Base-by-base conservation (phyloP, 768 basidiomycete genomes). In the Tulasnella sp. region DNA sequence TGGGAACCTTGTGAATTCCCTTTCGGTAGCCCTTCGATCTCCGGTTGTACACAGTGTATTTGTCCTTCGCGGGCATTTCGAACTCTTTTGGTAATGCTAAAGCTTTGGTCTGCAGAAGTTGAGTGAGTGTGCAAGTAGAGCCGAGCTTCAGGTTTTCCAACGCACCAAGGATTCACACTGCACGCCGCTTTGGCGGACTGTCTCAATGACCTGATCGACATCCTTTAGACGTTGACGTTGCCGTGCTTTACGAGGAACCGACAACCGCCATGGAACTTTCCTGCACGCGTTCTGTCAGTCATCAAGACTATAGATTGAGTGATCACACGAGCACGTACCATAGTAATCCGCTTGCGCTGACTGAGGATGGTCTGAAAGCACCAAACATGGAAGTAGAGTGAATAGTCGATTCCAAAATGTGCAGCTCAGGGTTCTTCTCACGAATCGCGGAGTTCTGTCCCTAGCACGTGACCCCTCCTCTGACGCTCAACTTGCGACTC, bases 1-100 rank as follows among this genome's bases (percentile, higher is more conserved):
- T 96, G n/a, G 95, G 95, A 34, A 96, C 91, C 78, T 95, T 95
- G 82, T 98, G 95, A 65, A 97, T 94, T 32, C 93, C 91, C 77
- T 98, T 98, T 59, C 96, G 83, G 80, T 96, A 99, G 6, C 92
- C 90, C 72, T 80, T 83, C 1, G 83, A 82, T 44, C 86, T 87
- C 4, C 86, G 83, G 42, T 86, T 87, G 81, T 95, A 98, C 22
- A 91, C 87, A 3, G 95, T 97, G 82, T 98, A 99, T 80, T 99
- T 99, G 83, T 98, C 96, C 77, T 85, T 87, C 0, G 96, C 82
- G 12, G 82, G 84, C 97, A 98, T 98, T 81, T 97, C 94, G 75
- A 89, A 84, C 78, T 98, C 94, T 78, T 92, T 96, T 66, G 97
- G 97, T 36, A 99, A 83, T 72, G 89, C 86, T 70, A 98, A 81